A percentile compares a stretch with the other conserved stretches of the same genome.
phyloP scores from a whole-genome alignment of 805 yeast genomes.

The Lipomyces oligophaga region DNA sequence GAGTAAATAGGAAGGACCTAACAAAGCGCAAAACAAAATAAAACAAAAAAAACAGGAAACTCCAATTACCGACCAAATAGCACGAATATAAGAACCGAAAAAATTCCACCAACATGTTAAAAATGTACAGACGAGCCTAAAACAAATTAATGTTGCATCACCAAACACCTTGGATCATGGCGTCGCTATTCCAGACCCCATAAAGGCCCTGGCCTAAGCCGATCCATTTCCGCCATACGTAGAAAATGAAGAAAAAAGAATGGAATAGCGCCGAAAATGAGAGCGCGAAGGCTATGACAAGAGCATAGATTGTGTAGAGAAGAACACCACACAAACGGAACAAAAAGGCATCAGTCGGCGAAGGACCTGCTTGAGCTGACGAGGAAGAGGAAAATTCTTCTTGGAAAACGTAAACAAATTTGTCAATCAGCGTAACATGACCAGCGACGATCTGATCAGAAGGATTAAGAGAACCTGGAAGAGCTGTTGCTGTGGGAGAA shows the following conservation, averaged over 20 bases:
- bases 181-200: conserved; percentile 19
- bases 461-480: background rate
- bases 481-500: background rate
- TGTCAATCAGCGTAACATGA: conserved; percentile 17
- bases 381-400: conserved; percentile 16
- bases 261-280: conserved; percentile 22
- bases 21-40: background rate
- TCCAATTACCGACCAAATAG: background rate
- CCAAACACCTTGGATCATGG: conserved; percentile 19
- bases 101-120: background rate
- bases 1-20: too few species aligned
- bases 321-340: conserved; percentile 21
- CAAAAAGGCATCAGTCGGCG: conserved; percentile 11
- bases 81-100: background rate
- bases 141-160: background rate
- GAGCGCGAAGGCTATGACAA: conserved; percentile 21
- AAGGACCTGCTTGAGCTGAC: too few species aligned
- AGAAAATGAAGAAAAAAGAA: conserved; percentile 18
- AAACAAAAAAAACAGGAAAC: background rate
- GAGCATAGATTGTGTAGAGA: conserved; percentile 21
- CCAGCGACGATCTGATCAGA: too few species aligned
- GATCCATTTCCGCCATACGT: conserved; percentile 24
- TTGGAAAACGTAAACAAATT: conserved; percentile 18
- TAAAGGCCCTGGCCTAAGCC: conserved; percentile 22
- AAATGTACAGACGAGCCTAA: background rate